Evolutionary conservation across 1,284 basidiomycete genomes (phyloP).

Genomic region (Ceratobasidium papillatum): DNA sequence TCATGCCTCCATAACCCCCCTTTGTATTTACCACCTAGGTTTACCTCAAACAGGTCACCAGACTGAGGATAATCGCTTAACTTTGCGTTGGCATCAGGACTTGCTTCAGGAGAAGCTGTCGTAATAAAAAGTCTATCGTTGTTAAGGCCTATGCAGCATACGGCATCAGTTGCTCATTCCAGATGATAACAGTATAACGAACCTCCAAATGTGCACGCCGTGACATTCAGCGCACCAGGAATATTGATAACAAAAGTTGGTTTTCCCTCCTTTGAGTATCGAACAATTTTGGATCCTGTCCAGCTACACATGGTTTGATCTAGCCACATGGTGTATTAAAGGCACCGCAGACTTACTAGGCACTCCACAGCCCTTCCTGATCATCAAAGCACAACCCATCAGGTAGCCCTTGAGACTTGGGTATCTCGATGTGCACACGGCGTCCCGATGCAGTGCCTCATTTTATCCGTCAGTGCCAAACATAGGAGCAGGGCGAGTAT

Average conservation of each 20-base stretch:
- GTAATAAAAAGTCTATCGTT: conserved; percentile 72
- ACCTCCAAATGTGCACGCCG: conserved; percentile 76
- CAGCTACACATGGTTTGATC: background rate
- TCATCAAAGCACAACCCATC: conserved; percentile 72
- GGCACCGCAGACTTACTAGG: conserved; percentile 57
- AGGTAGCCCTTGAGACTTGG: conserved; percentile 54
- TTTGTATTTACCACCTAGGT: conserved; percentile 63
- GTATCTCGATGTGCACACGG: conserved; percentile 64
- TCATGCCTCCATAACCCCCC: conserved; percentile 51
- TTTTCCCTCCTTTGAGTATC: conserved; percentile 33
- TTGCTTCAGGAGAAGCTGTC: conserved; percentile 57
- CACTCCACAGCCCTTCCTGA: conserved; percentile 73
- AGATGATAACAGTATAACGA: conserved; percentile 42
- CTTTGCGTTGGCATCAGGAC: conserved; percentile 43
- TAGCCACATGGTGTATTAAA: background rate
- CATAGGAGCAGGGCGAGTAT: background rate
- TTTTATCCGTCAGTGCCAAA: background rate
- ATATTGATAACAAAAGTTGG: conserved; percentile 60
- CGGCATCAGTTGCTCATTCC: no score
- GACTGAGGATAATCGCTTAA: conserved; percentile 63
- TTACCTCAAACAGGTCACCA: conserved; percentile 69
- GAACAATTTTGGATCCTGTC: conserved; percentile 30
- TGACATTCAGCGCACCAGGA: conserved; percentile 67
- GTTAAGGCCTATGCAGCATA: conserved; percentile 58
- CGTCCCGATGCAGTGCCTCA: conserved; percentile 57